A percentile compares a stretch with the other conserved stretches of the same genome.
These are phyloP conservation scores for Naegleria lovaniensis DNA, from an alignment of 208 protist genomes.

Conservation along the genomic window DNA sequence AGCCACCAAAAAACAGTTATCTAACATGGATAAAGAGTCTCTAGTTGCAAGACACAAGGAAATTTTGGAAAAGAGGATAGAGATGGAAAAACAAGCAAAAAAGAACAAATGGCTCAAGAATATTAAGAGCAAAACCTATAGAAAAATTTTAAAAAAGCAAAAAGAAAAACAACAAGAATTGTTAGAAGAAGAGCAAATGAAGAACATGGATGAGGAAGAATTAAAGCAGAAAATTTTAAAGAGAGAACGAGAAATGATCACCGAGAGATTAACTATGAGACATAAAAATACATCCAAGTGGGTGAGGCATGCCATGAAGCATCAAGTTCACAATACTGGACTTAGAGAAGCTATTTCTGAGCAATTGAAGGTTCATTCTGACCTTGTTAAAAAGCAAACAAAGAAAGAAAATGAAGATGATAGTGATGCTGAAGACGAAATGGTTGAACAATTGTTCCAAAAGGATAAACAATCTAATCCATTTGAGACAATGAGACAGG, in stretches of 20 bases:
- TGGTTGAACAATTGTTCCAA: neutral
- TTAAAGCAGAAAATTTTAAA: neutral
- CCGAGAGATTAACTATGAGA: neutral
- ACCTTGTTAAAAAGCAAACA: neutral
- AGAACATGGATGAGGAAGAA: conserved; percentile 11
- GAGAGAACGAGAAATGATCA: neutral
- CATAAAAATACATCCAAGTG: conserved; percentile 15
- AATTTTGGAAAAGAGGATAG: neutral
- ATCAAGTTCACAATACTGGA: neutral
- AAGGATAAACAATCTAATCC: neutral
- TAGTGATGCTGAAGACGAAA: neutral
- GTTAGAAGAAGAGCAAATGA: conserved; percentile 3
- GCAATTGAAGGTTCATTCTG: neutral
- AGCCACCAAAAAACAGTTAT: neutral
- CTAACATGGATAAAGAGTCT: neutral
- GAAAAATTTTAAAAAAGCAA: neutral
- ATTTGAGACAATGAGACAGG: neutral
- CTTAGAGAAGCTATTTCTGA: neutral
- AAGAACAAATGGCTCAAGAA: neutral
- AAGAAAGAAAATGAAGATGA: neutral
- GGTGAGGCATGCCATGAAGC: neutral
- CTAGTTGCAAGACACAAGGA: neutral
- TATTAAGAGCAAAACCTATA: neutral
- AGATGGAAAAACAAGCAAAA: neutral
- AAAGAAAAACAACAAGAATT: neutral